Evolutionary conservation across 164 flowering plant genomes (phyloP).

Genomic region (Vitis cinerea): DNA sequence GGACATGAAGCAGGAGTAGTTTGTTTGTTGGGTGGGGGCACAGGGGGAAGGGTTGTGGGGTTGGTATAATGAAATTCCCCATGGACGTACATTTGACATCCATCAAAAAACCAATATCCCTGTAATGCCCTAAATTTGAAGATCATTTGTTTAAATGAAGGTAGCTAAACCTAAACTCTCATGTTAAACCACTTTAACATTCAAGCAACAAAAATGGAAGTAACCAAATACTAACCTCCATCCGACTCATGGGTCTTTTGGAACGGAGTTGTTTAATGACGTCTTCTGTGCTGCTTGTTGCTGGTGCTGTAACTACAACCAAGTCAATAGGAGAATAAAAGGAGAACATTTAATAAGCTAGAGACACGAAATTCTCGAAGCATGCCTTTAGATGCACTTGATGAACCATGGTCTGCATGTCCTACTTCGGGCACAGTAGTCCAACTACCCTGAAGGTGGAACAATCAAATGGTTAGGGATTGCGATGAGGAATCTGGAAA

Average conservation of each 20-base stretch:
- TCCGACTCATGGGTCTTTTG: constrained; percentile 81
- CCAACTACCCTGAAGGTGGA: constrained; percentile 61
- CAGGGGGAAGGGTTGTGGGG: too few species aligned
- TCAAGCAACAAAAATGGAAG: background rate
- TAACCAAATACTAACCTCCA: constrained; percentile 54
- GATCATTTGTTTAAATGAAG: background rate
- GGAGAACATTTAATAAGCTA: background rate
- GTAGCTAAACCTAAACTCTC: background rate
- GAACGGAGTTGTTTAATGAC: constrained; percentile 65
- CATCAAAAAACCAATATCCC: background rate
- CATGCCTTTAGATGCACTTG: constrained; percentile 51
- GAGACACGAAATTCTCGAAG: constrained; percentile 5
- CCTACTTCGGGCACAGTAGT: constrained; percentile 41
- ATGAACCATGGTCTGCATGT: constrained; percentile 23
- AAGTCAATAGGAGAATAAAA: constrained; percentile 8
- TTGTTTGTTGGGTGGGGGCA: too few species aligned
- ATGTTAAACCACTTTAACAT: background rate
- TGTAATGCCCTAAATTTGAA: background rate
- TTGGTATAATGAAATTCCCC: too few species aligned
- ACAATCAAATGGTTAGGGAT: constrained; percentile 8
- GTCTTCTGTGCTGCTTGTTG: constrained; percentile 57
- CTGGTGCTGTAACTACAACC: constrained; percentile 33
- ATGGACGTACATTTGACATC: background rate
- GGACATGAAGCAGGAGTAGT: too few species aligned
- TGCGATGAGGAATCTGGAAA: constrained; percentile 4